These are phyloP conservation scores for Aspergillus udagawae DNA, from an alignment of 2,329 filamentous ascomycete genomes.

Conservation along the genomic window DNA sequence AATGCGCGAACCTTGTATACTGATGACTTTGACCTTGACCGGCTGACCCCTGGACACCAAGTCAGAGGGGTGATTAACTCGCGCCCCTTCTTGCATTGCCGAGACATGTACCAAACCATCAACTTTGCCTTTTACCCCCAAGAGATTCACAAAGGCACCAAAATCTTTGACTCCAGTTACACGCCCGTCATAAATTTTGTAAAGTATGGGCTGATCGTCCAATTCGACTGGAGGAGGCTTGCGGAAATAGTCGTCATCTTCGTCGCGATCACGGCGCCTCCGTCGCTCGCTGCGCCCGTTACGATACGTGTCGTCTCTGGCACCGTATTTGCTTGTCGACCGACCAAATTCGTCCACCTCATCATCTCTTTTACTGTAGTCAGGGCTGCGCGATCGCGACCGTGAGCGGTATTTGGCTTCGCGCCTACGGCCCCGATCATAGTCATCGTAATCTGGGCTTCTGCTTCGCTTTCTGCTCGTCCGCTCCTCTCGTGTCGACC, in stretches of 20 bases:
- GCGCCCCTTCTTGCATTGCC: slow-evolving; percentile 74
- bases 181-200: slow-evolving; percentile 85
- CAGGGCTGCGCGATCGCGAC: slow-evolving; percentile 49
- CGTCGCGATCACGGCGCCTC: slow-evolving; percentile 35
- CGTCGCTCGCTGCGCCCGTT: slow-evolving; percentile 44
- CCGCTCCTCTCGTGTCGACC: slow-evolving; percentile 30
- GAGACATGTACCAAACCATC: slow-evolving; percentile 94
- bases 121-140: slow-evolving; percentile 79
- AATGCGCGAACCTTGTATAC: slow-evolving; percentile 75
- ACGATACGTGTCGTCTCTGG: slow-evolving; percentile 34
- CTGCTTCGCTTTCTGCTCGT: slow-evolving; percentile 51
- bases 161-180: slow-evolving; percentile 95
- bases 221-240: slow-evolving; percentile 67
- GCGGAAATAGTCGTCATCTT: slow-evolving; percentile 57
- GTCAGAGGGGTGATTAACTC: slow-evolving; percentile 90
- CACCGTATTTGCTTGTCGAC: slow-evolving; percentile 37
- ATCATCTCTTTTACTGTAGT: slow-evolving; percentile 42
- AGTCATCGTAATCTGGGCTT: slow-evolving; percentile 49
- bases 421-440: slow-evolving; percentile 44
- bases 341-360: slow-evolving; percentile 60
- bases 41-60: slow-evolving; percentile 73
- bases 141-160: slow-evolving; percentile 90
- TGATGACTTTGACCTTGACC: slow-evolving; percentile 90
- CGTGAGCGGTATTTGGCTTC: slow-evolving; percentile 45
- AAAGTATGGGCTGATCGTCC: slow-evolving; percentile 74